phyloP scores from a whole-genome alignment of 179 eudicot species.

The Silene vulgaris region DNA sequence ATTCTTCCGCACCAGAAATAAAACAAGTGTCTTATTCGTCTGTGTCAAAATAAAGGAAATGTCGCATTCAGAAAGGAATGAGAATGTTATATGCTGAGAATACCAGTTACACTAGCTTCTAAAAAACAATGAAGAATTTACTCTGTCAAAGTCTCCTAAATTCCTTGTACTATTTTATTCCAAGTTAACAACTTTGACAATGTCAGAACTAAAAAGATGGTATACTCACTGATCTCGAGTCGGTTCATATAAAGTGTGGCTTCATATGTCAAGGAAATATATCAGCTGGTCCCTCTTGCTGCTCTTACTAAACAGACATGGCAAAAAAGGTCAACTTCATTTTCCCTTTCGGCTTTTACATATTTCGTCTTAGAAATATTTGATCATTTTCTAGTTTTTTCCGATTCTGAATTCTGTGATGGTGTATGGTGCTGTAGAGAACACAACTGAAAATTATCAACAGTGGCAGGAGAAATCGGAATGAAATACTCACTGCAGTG shows the following conservation, averaged over 20 bases:
- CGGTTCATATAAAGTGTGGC: background rate
- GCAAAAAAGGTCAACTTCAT: conserved; percentile 27
- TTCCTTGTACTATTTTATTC: background rate
- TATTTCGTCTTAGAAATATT: background rate
- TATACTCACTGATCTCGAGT: background rate
- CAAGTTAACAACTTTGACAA: conserved; percentile 9
- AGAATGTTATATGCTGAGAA: background rate
- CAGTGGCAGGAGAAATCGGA: conserved; percentile 27
- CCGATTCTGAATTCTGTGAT: background rate
- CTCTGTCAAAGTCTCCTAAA: conserved; percentile 18
- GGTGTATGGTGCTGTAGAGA: conserved; percentile 27
- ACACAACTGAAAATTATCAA: conserved; percentile 33
- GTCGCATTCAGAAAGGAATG: background rate
- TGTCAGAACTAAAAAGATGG: background rate
- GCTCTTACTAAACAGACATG: conserved; percentile 15
- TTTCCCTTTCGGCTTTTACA: background rate
- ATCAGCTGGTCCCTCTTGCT: background rate
- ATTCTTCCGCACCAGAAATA: background rate
- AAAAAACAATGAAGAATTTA: conserved; percentile 7
- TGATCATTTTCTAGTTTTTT: too few species aligned
- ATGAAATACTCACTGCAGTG: conserved; percentile 32
- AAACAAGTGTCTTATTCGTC: background rate
- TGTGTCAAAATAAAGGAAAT: background rate
- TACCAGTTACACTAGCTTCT: background rate
- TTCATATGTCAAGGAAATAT: background rate